A percentile compares a stretch with the other conserved stretches of the same genome.
Evolutionary conservation across 1,284 basidiomycete genomes (phyloP).

Genomic region (Bondarzewia mesenterica): DNA sequence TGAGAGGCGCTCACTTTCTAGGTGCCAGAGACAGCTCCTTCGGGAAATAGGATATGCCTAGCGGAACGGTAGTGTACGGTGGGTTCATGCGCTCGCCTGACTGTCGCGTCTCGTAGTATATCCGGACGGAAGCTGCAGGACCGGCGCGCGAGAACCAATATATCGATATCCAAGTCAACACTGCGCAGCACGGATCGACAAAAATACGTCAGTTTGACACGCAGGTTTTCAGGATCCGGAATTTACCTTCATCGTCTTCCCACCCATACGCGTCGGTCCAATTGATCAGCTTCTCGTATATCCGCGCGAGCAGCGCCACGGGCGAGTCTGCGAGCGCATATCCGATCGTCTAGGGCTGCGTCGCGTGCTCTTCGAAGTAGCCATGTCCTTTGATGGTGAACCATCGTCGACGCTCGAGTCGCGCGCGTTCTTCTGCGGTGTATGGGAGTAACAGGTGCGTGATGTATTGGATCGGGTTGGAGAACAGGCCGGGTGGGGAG

Average conservation of each 20-base stretch:
- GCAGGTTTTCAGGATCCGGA: too few species aligned
- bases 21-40: conserved; percentile 21
- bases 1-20: conserved; percentile 14
- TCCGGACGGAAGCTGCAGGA: conserved; percentile 29
- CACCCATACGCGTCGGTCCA: conserved; percentile 46
- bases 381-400: conserved; percentile 20
- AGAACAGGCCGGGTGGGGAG: conserved; percentile 15
- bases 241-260: conserved; percentile 44
- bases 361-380: conserved; percentile 23
- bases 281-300: conserved; percentile 47
- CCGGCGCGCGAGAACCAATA: conserved; percentile 32
- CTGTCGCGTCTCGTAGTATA: conserved; percentile 26
- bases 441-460: conserved; percentile 18
- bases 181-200: conserved; percentile 14
- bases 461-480: conserved; percentile 20
- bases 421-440: conserved; percentile 15
- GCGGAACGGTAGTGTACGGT: conserved; percentile 14
- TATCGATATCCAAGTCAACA: conserved; percentile 31
- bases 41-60: conserved; percentile 26
- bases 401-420: conserved; percentile 13
- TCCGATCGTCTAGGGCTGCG: conserved; percentile 31
- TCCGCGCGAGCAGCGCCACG: conserved; percentile 48
- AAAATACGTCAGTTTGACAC: too few species aligned
- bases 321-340: conserved; percentile 51
- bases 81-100: not conserved